Base-by-base conservation (phyloP, 2,329 filamentous ascomycete species). In the Beauveria sp. region DNA sequence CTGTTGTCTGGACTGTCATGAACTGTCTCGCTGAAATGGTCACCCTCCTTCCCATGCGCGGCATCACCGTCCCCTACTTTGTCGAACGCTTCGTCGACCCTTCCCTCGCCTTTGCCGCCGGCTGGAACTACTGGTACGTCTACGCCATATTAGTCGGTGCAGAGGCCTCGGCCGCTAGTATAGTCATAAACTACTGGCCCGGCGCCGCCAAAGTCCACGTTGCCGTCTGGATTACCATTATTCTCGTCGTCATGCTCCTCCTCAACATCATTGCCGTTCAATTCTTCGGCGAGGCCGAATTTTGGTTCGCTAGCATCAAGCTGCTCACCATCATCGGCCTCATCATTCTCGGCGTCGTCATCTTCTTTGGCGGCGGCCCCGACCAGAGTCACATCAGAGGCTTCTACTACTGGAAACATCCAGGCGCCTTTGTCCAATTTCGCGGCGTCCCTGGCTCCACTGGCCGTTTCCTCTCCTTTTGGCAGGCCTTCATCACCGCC, bases 81-180 rank as follows among this genome's bases (percentile, higher is more conserved):
- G 78, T 83, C 58, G 73, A 76, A 63, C 80, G 82, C 38, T 85
- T 82, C 60, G 77, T 85, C 63, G 81, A 84, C 55, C 76, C 78
- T 1, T 82, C 79, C 38, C 71, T 84, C 26, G 79, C 77, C n/a
- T 85, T 85, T 64, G 82, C 83, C 8, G 74, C 76, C 45, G 83
- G 81, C 1, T 85, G 81, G 81, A 85, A 84, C 63, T 86, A 86
- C 71, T 86, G 82, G 78, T 86, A 86, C 66, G 81, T 81, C 2
- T 85, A 85, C 65, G 75, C 79, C 12, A 84, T 86, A 62, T 73
- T 84, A 1, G 76, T 86, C 26, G 83, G 79, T 1, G 80, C 82
- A 50, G 83, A 87, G 70, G 77, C 81, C 18, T 82, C 81, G 0
- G 84, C 84, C 1, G 82, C 81, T 34, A 78, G 78, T 20, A 79